Evolutionary conservation across 768 basidiomycete genomes (phyloP).

Genomic region (Trametes coccinea): DNA sequence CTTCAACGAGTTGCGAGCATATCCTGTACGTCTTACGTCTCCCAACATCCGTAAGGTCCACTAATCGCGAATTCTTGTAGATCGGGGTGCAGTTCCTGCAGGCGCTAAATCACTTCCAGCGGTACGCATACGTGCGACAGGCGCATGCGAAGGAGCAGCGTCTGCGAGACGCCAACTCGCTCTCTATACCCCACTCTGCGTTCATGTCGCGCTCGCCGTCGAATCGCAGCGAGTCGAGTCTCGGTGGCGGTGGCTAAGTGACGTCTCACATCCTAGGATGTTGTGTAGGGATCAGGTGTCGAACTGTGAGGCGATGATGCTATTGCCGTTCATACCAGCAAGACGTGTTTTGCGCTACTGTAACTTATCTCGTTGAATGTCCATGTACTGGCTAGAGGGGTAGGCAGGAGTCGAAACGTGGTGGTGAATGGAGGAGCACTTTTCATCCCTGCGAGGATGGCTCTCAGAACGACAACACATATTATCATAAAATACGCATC

Average conservation of each 20-base stretch:
- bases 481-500: too few relatives aligned
- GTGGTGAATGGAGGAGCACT: too few relatives aligned
- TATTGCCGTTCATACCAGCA: not conserved
- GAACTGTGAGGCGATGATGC: too few relatives aligned
- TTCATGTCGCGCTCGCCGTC: conserved; percentile 42
- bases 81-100: conserved; percentile 78
- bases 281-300: not conserved
- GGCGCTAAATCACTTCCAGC: conserved; percentile 84
- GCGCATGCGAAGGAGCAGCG: conserved; percentile 65
- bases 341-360: not conserved
- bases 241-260: conserved; percentile 31
- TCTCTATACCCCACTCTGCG: conserved; percentile 35
- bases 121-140: conserved; percentile 83
- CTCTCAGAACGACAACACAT: too few relatives aligned
- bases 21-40: conserved; percentile 56
- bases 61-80: conserved; percentile 37
- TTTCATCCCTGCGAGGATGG: too few relatives aligned
- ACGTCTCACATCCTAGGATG: not conserved
- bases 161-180: conserved; percentile 36
- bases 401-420: too few relatives aligned
- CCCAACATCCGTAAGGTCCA: too few relatives aligned
- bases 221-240: conserved; percentile 47
- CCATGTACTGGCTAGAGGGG: too few relatives aligned
- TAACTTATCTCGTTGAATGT: not conserved
- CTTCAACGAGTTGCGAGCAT: conserved; percentile 74